Conservation (phyloP, 2,329 filamentous ascomycete species). For the Parafenestella ontariensis region DNA sequence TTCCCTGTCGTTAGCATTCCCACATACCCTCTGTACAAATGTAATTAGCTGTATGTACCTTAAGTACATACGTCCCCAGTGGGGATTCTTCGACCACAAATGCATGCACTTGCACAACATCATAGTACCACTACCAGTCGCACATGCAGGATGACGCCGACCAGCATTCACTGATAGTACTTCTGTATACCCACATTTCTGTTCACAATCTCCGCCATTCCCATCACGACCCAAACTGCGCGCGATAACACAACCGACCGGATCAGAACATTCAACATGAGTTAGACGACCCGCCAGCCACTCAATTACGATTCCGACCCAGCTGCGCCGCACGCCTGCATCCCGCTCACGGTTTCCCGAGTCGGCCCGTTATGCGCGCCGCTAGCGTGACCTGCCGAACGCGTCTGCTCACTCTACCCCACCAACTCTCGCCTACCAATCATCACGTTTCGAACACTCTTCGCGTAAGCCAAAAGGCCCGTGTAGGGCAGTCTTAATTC, state of each 20-base stretch:
- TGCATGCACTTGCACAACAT: not conserved
- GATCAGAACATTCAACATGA: not conserved
- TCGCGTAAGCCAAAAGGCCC: not conserved
- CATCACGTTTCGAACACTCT: not conserved
- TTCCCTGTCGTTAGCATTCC: not conserved
- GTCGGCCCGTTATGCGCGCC: not conserved
- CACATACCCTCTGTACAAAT: slow-evolving; percentile 23
- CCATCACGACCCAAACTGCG: not conserved
- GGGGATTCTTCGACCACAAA: not conserved
- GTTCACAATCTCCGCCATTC: not conserved
- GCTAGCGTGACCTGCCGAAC: not conserved
- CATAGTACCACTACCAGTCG: not conserved
- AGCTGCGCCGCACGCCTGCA: not conserved
- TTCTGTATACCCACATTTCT: too few relatives aligned
- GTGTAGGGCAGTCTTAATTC: not conserved
- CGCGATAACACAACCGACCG: not conserved
- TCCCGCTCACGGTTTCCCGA: slow-evolving; percentile 4
- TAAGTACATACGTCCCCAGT: not conserved
- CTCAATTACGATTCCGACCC: not conserved
- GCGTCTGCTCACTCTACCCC: not conserved
- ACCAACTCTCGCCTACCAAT: not conserved
- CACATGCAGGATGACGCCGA: too few relatives aligned
- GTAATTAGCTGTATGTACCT: slow-evolving; percentile 7
- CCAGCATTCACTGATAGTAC: too few relatives aligned
- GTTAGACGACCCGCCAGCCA: not conserved